Base-by-base conservation (phyloP, 805 yeast genomes). In the Ogataea wickerhamii region DNA sequence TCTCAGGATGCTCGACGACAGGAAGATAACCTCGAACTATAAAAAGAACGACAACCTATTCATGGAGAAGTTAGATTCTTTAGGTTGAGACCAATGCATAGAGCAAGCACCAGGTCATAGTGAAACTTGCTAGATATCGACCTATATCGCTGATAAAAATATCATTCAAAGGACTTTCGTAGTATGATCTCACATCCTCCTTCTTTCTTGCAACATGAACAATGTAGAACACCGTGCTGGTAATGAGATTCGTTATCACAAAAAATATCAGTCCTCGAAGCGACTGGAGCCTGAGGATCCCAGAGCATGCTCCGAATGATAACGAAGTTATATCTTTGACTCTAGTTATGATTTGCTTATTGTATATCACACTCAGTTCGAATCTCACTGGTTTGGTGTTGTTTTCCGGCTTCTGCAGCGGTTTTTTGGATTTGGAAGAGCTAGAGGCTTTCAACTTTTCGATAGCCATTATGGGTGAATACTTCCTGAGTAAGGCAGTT, bases 81-180 rank as follows among this genome's bases (percentile, higher is more conserved):
- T 36, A 48, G 7, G 47, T 45, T 11, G 48, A 47, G 5, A 73
- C 71, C 38, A 75, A 48, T 1, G 77, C 78, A 48, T 66, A 68
- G 12, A 74, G 61, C 41, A 77, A 59, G 34, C 81, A 75, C 83
- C 83, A 77, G 51, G 76, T 68, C 71, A 77, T 71, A 6, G 73
- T 63, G 47, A 63, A 77, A 29, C 79, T 72, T 10, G 79, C 68
- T 21, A 76, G 43, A 26, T 74, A 77, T 30, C 76, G 56, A 12
- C 72, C 62, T 11, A 74, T 45, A 29, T 73, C 68, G 21, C 65
- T 70, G 6, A 73, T 37, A 40, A 71, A 61, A 3, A 77, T 52
- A 27, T 70, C 72, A 17, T 55, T 60, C 1, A 67, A 18, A 1
- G 75, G 69, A 25, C 53, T 61, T 10, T 56, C 52, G 42, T 64